phyloP scores from a whole-genome alignment of 1,139 yeast species.

The Nakaseomyces delphensis region DNA sequence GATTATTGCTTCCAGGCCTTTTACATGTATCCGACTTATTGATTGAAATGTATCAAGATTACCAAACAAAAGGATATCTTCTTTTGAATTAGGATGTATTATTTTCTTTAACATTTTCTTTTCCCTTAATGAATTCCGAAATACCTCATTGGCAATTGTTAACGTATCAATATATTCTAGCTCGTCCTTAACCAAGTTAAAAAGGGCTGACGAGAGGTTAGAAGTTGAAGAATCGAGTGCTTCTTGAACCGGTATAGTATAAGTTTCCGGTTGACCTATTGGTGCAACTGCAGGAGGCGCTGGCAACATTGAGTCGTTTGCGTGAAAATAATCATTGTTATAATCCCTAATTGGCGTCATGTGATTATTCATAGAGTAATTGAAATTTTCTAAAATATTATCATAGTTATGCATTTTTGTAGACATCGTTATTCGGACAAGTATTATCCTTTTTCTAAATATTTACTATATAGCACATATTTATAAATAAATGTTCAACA shows the following conservation, averaged over 20 bases:
- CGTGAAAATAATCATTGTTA: constrained; percentile 25
- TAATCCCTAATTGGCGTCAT: constrained; percentile 31
- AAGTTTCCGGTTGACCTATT: too few relatives aligned
- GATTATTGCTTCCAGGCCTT: constrained; percentile 11
- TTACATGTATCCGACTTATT: constrained; percentile 27
- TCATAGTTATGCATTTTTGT: background rate
- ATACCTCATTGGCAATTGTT: constrained; percentile 3
- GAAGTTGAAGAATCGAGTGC: background rate
- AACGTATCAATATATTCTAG: constrained; percentile 17
- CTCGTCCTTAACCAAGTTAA: constrained; percentile 24
- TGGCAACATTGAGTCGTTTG: constrained; percentile 22
- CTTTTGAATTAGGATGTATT: background rate
- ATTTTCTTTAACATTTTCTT: background rate
- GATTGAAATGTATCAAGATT: constrained; percentile 33
- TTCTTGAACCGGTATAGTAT: background rate
- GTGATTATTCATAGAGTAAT: constrained; percentile 9
- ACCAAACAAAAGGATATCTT: constrained; percentile 27
- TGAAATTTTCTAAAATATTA: background rate
- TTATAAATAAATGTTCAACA: too few relatives aligned
- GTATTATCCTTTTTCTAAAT: background rate
- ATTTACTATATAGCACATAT: too few relatives aligned
- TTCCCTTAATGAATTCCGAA: background rate
- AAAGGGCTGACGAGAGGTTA: background rate
- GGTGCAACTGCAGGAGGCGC: background rate
- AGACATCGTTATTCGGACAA: too few relatives aligned